Base-by-base conservation (phyloP, 2,329 filamentous ascomycete genomes). In the Fusarium phyllophilum region DNA sequence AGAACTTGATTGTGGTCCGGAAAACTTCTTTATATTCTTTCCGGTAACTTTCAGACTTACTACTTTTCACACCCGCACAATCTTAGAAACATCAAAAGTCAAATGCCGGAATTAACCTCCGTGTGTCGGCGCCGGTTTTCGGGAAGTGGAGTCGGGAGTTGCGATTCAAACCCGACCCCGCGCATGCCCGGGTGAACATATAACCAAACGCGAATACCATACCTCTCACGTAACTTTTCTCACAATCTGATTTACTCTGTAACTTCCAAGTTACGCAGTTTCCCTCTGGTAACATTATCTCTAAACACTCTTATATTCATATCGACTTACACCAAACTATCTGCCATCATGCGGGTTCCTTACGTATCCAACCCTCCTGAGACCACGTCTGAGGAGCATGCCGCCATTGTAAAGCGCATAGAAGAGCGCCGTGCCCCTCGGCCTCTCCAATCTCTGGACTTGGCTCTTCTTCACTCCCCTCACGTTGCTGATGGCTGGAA, bases 401-500 rank as follows among this genome's bases (percentile, higher is more conserved):
- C 83, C 3, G 88, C 85, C 39, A 90, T 94, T 78, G 88, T 93
- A 73, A 76, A 84, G 56, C 91, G 91, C 76, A 90, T 94, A 77
- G 83, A 85, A 15, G 90, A 88, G 39, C 91, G 93, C 22, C 91
- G 93, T 31, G 83, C 85, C 5, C 92, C 93, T 1, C 90, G 92
- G 3, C 91, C 92, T 6, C 88, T 96, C 26, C 92, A 94, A 68
- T 83, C 91, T 0, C 89, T 96, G n/a, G 93, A 96, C 80, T 88
- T 94, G 5, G 86, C 93, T 5, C 89, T 96, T 3, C 87, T 96
- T 18, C 93, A 96, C 84, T 89, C 91, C 26, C 92, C 93, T 3
- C 84, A 90, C 24, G 88, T 96, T 4, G 93, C 93, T 22, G 91
- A 94, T 82, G 93, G 93, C 59, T 93, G 91, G 91, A 93, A 93